Base-by-base conservation (phyloP, 202 grass and related monocot species). In the Setaria italica region DNA sequence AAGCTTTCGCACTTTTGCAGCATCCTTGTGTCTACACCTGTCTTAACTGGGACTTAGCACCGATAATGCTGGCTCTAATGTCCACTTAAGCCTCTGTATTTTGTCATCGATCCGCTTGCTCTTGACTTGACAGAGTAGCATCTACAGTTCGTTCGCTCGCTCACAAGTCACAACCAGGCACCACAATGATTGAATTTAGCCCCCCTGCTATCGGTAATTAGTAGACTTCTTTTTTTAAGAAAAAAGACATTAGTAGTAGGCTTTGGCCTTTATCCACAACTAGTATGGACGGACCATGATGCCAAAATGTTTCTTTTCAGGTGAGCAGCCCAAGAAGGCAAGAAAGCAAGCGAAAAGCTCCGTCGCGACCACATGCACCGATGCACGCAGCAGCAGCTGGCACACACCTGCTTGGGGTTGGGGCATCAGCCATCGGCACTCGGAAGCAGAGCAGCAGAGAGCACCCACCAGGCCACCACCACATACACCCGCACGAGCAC, bases 281-380 rank as follows among this genome's bases (percentile, higher is more conserved):
- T n/a, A 20, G 37, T 14, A 65, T 4, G 15, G 45, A 67, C 21
- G 47, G 48, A 41, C 37, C 62, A 41, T 80, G 19, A 67, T 67
- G 64, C 4, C n/a, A 12, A 46, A 59, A 70, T 3, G 14, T 58
- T 82, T 82, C 9, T 45, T 82, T 54, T 56, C 16, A 85, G 70
- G 67, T 4, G 19, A 59, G 59, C 48, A 29, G 5, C 20, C 74
- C 68, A 11, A 41, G 5, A 41, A 6, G 39, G 39, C 39, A 41
- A 85, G 39, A 75, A 49, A 73, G 62, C 43, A 9, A 43, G 15
- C 13, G 34, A 16, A 84, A 74, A 74, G 81, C 50, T 17, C n/a
- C 14, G 5, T 12, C 10, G 59, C 57, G 78, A 49, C 62, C 72
- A 82, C 72, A 75, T 75, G 70, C 60, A 67, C 67, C 25, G 25